Conservation (phyloP, 2,329 filamentous ascomycete species). For the Colletotrichum scovillei region DNA sequence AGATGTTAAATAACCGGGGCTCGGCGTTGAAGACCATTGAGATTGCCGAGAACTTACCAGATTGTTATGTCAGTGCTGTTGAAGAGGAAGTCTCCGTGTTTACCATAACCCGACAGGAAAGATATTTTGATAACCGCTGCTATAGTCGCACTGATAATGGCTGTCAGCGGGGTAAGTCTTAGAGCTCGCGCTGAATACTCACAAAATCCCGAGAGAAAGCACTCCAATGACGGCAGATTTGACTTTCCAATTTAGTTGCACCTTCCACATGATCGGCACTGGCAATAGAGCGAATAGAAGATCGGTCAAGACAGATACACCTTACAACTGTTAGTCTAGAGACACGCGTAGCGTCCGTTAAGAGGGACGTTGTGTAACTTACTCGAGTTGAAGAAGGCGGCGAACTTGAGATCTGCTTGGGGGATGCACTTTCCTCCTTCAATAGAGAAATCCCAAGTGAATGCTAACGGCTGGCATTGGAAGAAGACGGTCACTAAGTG, state of each 20-base stretch:
- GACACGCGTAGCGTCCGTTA: no score
- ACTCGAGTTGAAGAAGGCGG: slow-evolving; percentile 42
- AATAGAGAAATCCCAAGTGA: slow-evolving; percentile 39
- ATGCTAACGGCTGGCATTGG: slow-evolving; percentile 40
- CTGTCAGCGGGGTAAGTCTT: background rate
- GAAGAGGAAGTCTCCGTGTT: slow-evolving; percentile 43
- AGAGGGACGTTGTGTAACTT: background rate
- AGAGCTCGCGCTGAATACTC: no score
- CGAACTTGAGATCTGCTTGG: slow-evolving; percentile 40
- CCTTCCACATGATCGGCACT: slow-evolving; percentile 43
- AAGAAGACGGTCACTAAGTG: slow-evolving; percentile 40
- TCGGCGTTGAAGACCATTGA: background rate
- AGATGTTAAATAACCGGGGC: background rate
- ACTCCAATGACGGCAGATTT: slow-evolving; percentile 41
- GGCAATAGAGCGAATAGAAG: slow-evolving; percentile 43
- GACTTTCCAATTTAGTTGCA: slow-evolving; percentile 43
- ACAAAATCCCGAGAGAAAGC: slow-evolving; percentile 42
- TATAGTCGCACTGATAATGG: slow-evolving; percentile 34
- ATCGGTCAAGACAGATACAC: slow-evolving; percentile 42
- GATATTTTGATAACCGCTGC: slow-evolving; percentile 43
- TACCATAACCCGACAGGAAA: slow-evolving; percentile 40
- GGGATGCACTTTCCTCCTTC: slow-evolving; percentile 39
- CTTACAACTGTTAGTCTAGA: background rate
- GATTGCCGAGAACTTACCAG: slow-evolving; percentile 34
- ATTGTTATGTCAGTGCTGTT: slow-evolving; percentile 43